Evolutionary conservation across 129 eudicot genomes (phyloP), one percentile per base, ranked within the genome.

Genomic region (Sambucus nigra): DNA sequence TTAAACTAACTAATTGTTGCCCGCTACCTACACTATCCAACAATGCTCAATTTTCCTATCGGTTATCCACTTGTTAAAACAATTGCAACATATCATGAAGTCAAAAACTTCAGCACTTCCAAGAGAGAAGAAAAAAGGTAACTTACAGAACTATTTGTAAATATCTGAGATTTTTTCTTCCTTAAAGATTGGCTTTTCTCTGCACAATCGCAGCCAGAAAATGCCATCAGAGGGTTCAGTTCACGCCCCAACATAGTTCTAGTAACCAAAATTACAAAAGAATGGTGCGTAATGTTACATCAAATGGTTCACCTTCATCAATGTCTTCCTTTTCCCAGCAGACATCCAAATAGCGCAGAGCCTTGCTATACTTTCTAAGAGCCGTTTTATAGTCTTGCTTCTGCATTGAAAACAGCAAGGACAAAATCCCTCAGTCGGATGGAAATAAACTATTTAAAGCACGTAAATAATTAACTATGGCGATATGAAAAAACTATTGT

Each of bases 351-450:
- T 85, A 91, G 23, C 80, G 76, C 32, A 85, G 72, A 46, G 98
- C 95, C 79, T 85, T 91, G 20, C 73, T 72, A 29, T 91, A 91
- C 79, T 91, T 85, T 59, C 83, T 72, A 28, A 79, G 68, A 67
- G 98, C 95, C 89, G 76, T 91, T 63, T 82, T 91, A 67, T 85
- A 79, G 63, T 91, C 94, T 63, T 82, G 74, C 55, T 82, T 85
- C 98, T 91, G 78, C 49, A 64, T 12, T 15, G 5, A 67, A 59
- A 60, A 41, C 29, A 31, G 17, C 7, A n/a, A 40, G 2, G 41
- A 55, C 7, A 31, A 24, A 50, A 35, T n/a, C n/a, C n/a, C n/a
- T n/a, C n/a, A n/a, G n/a, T n/a, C n/a, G n/a, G n/a, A 35, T 7
- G 42, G 42, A 8, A 15, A 35, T 12, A 12, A 35, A 8, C 42